Conservation (phyloP, 2,329 filamentous ascomycete species). For the Microsporum canis region DNA sequence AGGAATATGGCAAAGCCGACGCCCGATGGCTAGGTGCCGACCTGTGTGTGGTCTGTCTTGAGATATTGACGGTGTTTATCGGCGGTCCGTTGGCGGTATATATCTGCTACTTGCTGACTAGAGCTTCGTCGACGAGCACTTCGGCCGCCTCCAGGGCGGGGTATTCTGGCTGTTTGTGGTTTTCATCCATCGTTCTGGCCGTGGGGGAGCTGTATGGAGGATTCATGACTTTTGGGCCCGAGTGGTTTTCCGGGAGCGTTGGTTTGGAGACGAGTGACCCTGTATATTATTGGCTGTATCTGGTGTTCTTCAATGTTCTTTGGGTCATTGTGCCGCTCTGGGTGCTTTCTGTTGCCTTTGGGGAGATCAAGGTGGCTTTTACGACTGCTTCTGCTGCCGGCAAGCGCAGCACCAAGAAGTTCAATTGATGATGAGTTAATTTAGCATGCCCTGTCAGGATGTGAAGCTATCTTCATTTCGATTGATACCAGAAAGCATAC, state of each 20-base stretch:
- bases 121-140: slow-evolving; percentile 10
- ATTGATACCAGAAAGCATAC: too few species aligned
- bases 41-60: slow-evolving; percentile 47
- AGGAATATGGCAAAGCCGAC: slow-evolving; percentile 56
- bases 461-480: not conserved
- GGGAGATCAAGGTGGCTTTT: slow-evolving; percentile 33
- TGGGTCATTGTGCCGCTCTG: slow-evolving; percentile 51
- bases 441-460: not conserved
- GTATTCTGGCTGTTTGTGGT: slow-evolving; percentile 35
- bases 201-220: slow-evolving; percentile 54
- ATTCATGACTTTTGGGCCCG: slow-evolving; percentile 55
- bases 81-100: slow-evolving; percentile 48
- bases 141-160: slow-evolving; percentile 15
- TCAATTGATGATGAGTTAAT: not conserved
- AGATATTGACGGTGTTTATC: slow-evolving; percentile 50
- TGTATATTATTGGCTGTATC: slow-evolving; percentile 53
- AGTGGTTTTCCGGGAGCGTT: slow-evolving; percentile 50
- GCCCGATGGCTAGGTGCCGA: slow-evolving; percentile 49
- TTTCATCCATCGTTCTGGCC: slow-evolving; percentile 48
- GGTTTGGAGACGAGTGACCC: slow-evolving; percentile 49
- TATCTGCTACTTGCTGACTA: slow-evolving; percentile 43
- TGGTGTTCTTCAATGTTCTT: slow-evolving; percentile 53
- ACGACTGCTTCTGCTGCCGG: slow-evolving; percentile 18
- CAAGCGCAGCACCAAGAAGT: slow-evolving; percentile 6
- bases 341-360: slow-evolving; percentile 44